phyloP scores from a whole-genome alignment of 768 basidiomycete species.

The Trametes coccinea region DNA sequence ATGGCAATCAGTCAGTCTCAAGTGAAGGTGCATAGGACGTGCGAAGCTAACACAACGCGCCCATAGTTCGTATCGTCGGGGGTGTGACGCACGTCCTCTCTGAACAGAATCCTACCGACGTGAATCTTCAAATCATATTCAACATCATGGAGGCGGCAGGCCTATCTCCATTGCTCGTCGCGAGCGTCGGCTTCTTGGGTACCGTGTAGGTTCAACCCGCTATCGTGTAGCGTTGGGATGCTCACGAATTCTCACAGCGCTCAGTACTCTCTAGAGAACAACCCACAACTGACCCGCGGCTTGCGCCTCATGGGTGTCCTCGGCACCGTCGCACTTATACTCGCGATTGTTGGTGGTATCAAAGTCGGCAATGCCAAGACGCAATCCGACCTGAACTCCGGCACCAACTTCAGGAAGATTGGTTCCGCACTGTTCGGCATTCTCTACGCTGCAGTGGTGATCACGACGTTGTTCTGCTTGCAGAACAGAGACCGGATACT shows the following conservation, averaged over 20 bases:
- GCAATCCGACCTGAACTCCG: constrained; percentile 22
- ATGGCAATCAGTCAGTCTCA: constrained; percentile 53
- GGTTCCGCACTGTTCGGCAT: constrained; percentile 37
- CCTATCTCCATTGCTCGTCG: constrained; percentile 41
- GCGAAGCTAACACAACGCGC: background rate
- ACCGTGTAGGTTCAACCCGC: constrained; percentile 30
- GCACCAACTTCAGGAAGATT: constrained; percentile 33
- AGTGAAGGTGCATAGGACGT: no score
- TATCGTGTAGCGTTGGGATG: background rate
- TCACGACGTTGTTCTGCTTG: constrained; percentile 18
- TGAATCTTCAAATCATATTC: constrained; percentile 52
- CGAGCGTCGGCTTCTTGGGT: constrained; percentile 38
- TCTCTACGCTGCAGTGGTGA: constrained; percentile 40
- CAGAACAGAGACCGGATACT: constrained; percentile 5
- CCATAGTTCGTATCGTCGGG: constrained; percentile 57
- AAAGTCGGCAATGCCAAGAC: constrained; percentile 19
- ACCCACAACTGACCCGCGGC: background rate
- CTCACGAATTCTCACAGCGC: constrained; percentile 23
- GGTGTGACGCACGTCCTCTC: constrained; percentile 60
- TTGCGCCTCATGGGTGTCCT: constrained; percentile 34
- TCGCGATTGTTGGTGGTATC: constrained; percentile 37
- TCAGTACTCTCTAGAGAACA: constrained; percentile 28
- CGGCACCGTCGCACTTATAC: constrained; percentile 31
- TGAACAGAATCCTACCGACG: constrained; percentile 43
- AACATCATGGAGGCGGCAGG: constrained; percentile 45